A percentile compares a stretch with the other conserved stretches of the same genome.
These are phyloP conservation scores for Umbelopsis vinacea DNA, from an alignment of 192 early-diverging fungal genomes.

Conservation along the genomic window DNA sequence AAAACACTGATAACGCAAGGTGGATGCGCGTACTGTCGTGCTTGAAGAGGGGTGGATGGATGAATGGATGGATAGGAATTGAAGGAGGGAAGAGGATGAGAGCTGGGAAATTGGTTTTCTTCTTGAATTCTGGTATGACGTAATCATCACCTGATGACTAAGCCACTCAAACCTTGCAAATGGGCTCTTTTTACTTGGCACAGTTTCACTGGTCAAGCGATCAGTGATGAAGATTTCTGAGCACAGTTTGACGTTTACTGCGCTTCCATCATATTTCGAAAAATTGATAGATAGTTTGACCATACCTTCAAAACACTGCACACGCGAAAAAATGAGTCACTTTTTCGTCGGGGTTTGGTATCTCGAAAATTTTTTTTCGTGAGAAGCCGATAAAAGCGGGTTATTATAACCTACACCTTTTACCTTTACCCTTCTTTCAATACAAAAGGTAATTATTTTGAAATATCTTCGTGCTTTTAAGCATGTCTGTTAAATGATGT, in stretches of 20 bases:
- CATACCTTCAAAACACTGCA: not conserved
- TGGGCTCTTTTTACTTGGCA: conserved; percentile 14
- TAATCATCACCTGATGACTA: conserved; percentile 18
- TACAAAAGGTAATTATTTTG: not conserved
- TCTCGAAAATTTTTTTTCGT: conserved; percentile 3
- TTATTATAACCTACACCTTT: not conserved
- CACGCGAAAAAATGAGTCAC: conserved; percentile 16
- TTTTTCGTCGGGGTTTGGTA: conserved; percentile 16
- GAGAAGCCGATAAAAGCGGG: not conserved
- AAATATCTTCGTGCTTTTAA: not conserved
- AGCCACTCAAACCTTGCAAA: conserved; percentile 25
- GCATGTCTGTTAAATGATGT: conserved; percentile 28
- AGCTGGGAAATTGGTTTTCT: conserved; percentile 9
- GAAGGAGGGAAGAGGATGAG: conserved; percentile 16
- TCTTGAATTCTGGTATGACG: conserved; percentile 21
- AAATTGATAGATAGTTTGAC: not conserved
- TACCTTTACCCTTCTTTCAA: conserved; percentile 5
- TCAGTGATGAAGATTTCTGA: not conserved
- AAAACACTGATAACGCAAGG: conserved; percentile 14
- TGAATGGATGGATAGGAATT: conserved; percentile 24
- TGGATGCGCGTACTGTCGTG: conserved; percentile 21
- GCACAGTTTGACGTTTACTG: not conserved
- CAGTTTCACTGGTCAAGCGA: conserved; percentile 20
- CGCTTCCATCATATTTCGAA: not conserved
- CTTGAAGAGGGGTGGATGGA: conserved; percentile 15